phyloP scores from a whole-genome alignment of 257 asterid species.

The Knoxia roxburghii region DNA sequence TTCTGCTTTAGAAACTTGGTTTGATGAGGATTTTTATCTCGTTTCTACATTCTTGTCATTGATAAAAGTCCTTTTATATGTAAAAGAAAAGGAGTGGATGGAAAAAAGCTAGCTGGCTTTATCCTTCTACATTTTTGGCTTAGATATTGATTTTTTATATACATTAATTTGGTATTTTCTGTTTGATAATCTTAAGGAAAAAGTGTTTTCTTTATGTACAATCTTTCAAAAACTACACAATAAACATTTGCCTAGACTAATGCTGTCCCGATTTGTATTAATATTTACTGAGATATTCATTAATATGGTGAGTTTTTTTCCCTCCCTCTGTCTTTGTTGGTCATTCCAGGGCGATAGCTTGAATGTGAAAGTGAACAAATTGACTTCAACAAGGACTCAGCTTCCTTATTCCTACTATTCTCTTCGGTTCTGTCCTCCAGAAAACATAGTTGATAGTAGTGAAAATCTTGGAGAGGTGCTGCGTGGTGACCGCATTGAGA shows the following conservation, averaged over 20 bases:
- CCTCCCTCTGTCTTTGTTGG: not conserved
- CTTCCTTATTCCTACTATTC: slow-evolving; percentile 70
- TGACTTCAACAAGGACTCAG: slow-evolving; percentile 72
- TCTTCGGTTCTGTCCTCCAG: slow-evolving; percentile 54
- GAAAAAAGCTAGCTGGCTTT: too few relatives aligned
- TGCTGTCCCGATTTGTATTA: not conserved
- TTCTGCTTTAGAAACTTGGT: not conserved
- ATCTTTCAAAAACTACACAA: not conserved
- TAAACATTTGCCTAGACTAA: not conserved
- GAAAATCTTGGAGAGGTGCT: slow-evolving; percentile 81
- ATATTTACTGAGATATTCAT: not conserved
- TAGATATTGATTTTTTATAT: not conserved
- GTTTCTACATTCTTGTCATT: too few relatives aligned
- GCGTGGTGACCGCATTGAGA: slow-evolving; percentile 81
- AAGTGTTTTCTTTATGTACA: not conserved
- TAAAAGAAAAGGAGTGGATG: too few relatives aligned
- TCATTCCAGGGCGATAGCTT: slow-evolving; percentile 54
- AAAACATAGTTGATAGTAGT: slow-evolving; percentile 58
- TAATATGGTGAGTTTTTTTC: too few relatives aligned
- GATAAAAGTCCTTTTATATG: too few relatives aligned
- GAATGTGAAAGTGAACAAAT: slow-evolving; percentile 67
- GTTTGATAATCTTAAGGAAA: not conserved
- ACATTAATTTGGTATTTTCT: not conserved
- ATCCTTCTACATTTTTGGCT: not conserved
- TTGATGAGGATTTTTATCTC: not conserved